Base-by-base conservation (phyloP, 2,329 filamentous ascomycete species). In the Fusarium robinianum region DNA sequence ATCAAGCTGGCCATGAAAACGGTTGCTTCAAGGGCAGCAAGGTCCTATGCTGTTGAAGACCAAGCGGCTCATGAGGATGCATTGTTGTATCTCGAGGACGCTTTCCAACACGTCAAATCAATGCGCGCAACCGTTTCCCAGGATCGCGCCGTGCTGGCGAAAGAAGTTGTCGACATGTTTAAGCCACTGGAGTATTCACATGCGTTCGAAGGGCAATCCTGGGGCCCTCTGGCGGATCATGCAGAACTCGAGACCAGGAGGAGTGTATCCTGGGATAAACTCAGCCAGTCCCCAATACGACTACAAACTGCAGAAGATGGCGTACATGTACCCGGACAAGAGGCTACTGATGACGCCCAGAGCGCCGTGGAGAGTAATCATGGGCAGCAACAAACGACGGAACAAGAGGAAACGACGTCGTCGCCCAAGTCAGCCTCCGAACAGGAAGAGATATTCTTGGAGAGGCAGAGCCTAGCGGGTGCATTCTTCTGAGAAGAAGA, bases 1-100 rank as follows among this genome's bases (percentile, higher is more conserved):
- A 57, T 70, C 54, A 70, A 70, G 47, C 53, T 64, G 16, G 67
- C 66, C 7, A 69, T 70, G 59, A 68, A 69, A 51, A 57, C 58
- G 12, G 49, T 64, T 19, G 62, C 63, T 14, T 54, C 53, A 40
- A 62, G 66, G 12, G 55, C 52, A 5, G 41, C 54, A 5, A 55
- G 21, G 9, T 38, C 42, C 7, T 25, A 14, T 2, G 35, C n/a
- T 7, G 39, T 40, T 2, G 41, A 45, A 11, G 32, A 51, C 9
- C n/a, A n/a, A n/a, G n/a, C n/a, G n/a, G 43, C 34, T n/a, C 64
- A 68, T 15, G 53, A 51, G 16, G 32, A 59, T 14, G 60, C 56
- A 5, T 44, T 69, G 6, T 30, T 50, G 7, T 36, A 25, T 8
- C 41, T 61, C 1, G 48, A 60, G 3, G 38, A 45, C 19, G 56